Evolutionary conservation across 345 rosid species (phyloP), one percentile per base, ranked within the genome.

Genomic region (Kandelia obovata): DNA sequence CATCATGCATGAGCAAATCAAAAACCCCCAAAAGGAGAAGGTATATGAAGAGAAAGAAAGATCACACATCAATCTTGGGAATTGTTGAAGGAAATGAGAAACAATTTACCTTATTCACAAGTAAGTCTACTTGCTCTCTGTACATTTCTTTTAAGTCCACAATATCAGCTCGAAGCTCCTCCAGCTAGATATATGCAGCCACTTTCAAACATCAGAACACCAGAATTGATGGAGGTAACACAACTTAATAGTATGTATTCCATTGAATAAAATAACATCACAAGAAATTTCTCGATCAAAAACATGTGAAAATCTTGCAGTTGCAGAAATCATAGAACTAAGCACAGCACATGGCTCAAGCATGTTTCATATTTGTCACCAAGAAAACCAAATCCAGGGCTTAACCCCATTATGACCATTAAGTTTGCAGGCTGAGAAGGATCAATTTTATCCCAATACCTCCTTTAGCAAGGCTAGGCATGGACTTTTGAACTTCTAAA

Each of bases 111-210:
- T 92, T 87, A 80, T 96, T 90, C 74, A 96, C 99, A 59, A 92
- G 96, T 82, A 96, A 71, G 88, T 87, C 89, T 64, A 90, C 98
- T 89, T 96, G 99, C 85, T 96, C 97, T 83, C 92, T 90, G 78
- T 96, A 96, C 99, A 96, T 96, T 82, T 96, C 99, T 84, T 96
- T 96, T 89, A 96, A 79, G 84, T 96, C 99, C 53, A 85, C 83
- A 73, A 96, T 89, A 83, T 96, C 99, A 19, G 89, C 91, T 21
- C 97, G 88, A 37, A 96, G 98, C 82, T 96, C 99, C 85, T 96
- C 99, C 95, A 96, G 79, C 98, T 96, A 77, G n/a, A 79, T 68
- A 82, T 19, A 52, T 26, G 71, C 15, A 34, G 37, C 37, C 37
- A 34, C 37, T 6, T 67, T 62, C 66, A 19, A 61, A 26, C 19